A percentile compares a stretch with the other conserved stretches of the same genome.
phyloP scores from a whole-genome alignment of 139 green algal genomes.

The Tetraselmis chui region DNA sequence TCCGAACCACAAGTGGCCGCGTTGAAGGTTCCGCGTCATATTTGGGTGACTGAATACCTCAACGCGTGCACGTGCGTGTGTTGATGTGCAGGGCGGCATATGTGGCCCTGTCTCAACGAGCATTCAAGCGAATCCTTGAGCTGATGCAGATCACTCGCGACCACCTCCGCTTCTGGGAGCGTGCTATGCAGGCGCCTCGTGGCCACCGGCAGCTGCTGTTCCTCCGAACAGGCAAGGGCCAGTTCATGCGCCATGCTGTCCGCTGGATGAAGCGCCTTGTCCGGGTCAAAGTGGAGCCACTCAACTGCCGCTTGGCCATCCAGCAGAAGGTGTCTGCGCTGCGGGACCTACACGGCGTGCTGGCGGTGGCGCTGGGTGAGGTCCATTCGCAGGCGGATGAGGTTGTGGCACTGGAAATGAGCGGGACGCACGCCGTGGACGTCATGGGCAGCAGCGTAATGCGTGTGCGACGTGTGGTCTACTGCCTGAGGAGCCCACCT shows the following conservation, averaged over 20 bases:
- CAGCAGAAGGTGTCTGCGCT: conserved; percentile 3
- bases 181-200: not conserved
- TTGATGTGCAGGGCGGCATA: not conserved
- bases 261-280: not conserved
- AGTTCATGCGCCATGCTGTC: not conserved
- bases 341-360: not conserved
- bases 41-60: not conserved
- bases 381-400: not conserved
- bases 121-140: not conserved
- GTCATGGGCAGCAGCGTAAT: not conserved
- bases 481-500: not conserved
- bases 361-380: not conserved
- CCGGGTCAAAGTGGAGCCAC: not conserved
- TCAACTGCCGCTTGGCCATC: not conserved
- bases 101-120: not conserved
- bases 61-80: too few species aligned
- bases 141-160: not conserved
- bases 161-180: not conserved
- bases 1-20: not conserved
- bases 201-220: not conserved
- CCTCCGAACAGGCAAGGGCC: not conserved
- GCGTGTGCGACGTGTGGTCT: not conserved
- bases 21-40: too few species aligned
- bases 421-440: not conserved
- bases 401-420: not conserved